phyloP scores from a whole-genome alignment of 306 rosid species.

The Vachellia pachyceras region DNA sequence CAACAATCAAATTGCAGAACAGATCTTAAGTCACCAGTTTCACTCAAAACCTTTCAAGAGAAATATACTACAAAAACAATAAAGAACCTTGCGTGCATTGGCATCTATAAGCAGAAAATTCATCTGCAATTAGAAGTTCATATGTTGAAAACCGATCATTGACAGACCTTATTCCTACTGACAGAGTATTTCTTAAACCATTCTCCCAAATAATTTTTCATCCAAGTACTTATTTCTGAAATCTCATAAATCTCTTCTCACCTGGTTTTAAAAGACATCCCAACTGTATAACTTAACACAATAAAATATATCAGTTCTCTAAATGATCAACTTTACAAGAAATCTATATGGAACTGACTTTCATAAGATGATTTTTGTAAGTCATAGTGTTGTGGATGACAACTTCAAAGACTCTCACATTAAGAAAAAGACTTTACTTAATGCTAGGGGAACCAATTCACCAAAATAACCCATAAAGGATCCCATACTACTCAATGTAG shows the following conservation, averaged over 20 bases:
- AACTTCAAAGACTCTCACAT: slow-evolving; percentile 13
- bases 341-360: background rate
- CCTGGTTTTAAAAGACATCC: background rate
- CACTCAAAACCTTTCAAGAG: background rate
- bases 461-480: background rate
- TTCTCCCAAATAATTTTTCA: slow-evolving; percentile 1
- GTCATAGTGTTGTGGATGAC: background rate
- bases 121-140: slow-evolving; percentile 25
- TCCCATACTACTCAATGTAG: background rate
- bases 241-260: background rate
- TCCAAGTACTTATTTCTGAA: background rate
- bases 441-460: background rate
- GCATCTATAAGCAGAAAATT: slow-evolving; percentile 30
- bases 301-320: background rate
- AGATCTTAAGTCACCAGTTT: background rate
- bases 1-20: slow-evolving; percentile 8
- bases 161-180: slow-evolving; percentile 24
- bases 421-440: slow-evolving; percentile 4
- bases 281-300: background rate
- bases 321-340: background rate
- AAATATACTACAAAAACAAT: background rate
- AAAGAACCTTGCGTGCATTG: slow-evolving; percentile 11
- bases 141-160: slow-evolving; percentile 37
- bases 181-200: background rate
- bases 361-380: background rate